Evolutionary conservation across 2,329 filamentous ascomycete genomes (phyloP).

Genomic region (Ilyonectria destructans): DNA sequence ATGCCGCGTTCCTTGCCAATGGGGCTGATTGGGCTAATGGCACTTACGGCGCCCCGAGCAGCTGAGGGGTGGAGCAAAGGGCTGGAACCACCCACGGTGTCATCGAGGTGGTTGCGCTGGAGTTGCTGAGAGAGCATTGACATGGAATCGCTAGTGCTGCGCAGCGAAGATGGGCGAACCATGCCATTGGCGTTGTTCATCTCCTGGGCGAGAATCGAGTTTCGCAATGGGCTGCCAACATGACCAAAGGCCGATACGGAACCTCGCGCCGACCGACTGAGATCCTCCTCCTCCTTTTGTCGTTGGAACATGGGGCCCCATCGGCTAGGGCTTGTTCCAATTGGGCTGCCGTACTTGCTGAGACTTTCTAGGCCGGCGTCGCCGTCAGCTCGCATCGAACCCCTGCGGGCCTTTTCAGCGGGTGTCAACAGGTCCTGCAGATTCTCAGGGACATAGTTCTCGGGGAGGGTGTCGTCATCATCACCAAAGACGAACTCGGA

Average conservation of each 20-base stretch:
- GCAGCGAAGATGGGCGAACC: conserved; percentile 57
- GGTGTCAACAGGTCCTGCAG: conserved; percentile 78
- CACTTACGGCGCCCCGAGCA: conserved; percentile 57
- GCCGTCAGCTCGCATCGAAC: conserved; percentile 72
- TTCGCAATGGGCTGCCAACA: conserved; percentile 76
- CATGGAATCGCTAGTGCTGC: conserved; percentile 67
- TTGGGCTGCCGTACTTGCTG: conserved; percentile 75
- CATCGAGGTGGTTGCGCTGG: conserved; percentile 71
- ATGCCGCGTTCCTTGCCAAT: conserved; percentile 61
- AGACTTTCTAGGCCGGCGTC: conserved; percentile 64
- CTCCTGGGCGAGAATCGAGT: conserved; percentile 73
- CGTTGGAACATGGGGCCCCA: conserved; percentile 76
- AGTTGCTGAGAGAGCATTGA: conserved; percentile 75
- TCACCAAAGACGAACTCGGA: conserved; percentile 82
- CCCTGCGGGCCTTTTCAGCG: conserved; percentile 77
- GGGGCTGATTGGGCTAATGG: conserved; percentile 57
- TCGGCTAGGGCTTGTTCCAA: conserved; percentile 72
- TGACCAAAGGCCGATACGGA: conserved; percentile 74
- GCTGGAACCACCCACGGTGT: conserved; percentile 61
- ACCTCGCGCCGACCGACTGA: conserved; percentile 55
- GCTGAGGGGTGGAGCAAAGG: conserved; percentile 68
- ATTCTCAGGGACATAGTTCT: conserved; percentile 80
- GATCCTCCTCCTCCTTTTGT: conserved; percentile 72
- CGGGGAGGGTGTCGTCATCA: conserved; percentile 74
- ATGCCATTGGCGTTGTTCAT: conserved; percentile 62